These are phyloP conservation scores for Mycena albidolilacea DNA, from an alignment of 768 basidiomycete genomes.

Conservation along the genomic window DNA sequence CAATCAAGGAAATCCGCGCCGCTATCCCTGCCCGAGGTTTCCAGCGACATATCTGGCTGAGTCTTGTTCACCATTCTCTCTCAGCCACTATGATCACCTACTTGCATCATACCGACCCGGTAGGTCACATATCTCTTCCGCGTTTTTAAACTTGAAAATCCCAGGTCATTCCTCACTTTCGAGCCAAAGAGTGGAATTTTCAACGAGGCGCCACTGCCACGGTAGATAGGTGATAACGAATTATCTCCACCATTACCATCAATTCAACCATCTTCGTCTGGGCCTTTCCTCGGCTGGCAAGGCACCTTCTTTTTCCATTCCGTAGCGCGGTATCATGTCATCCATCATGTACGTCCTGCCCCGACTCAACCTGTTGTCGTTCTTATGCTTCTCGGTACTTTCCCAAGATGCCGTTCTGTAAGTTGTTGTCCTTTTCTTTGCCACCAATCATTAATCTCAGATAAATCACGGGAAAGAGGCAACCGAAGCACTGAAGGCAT, in stretches of 20 bases:
- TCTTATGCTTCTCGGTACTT: constrained; percentile 59
- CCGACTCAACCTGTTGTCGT: not conserved
- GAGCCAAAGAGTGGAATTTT: constrained; percentile 60
- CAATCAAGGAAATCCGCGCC: constrained; percentile 64
- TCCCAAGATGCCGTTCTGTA: constrained; percentile 70
- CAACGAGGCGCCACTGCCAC: constrained; percentile 65
- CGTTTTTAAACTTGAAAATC: not conserved
- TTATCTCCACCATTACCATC: not conserved
- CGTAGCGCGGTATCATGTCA: constrained; percentile 74
- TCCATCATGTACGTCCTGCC: constrained; percentile 64
- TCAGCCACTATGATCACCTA: constrained; percentile 67
- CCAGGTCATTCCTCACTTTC: constrained; percentile 61
- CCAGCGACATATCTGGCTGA: constrained; percentile 55
- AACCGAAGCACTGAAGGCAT: constrained; percentile 45
- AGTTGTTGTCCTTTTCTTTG: too few species aligned
- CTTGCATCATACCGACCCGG: constrained; percentile 74
- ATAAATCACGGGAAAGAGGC: constrained; percentile 48
- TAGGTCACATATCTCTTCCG: not conserved
- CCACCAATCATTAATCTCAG: not conserved
- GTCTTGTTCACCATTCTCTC: constrained; percentile 42
- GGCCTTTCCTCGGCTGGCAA: constrained; percentile 71
- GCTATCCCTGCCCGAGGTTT: constrained; percentile 65
- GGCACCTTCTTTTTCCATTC: constrained; percentile 79
- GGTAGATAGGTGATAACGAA: constrained; percentile 50
- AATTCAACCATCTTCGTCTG: constrained; percentile 41